phyloP scores from a whole-genome alignment of 148 eudicot species.

The Chenopodium quinoa region DNA sequence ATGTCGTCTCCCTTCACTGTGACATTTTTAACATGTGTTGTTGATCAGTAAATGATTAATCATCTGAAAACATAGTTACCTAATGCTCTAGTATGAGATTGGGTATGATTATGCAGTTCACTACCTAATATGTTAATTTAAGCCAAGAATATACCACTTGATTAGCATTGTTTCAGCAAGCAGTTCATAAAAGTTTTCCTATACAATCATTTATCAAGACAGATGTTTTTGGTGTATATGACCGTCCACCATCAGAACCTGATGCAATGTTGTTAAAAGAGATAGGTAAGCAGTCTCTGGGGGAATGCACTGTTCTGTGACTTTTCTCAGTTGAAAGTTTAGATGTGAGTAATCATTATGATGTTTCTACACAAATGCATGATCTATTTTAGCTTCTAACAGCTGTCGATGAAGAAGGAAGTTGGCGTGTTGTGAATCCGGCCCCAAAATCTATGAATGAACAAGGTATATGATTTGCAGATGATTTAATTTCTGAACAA shows the following conservation, averaged over 20 bases:
- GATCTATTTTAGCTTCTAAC: conserved; percentile 28
- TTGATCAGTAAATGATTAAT: too few species aligned
- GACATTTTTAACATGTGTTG: neutral
- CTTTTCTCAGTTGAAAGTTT: neutral
- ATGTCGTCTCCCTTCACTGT: neutral
- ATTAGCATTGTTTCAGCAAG: neutral
- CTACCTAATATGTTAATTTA: too few species aligned
- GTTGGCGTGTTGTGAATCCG: conserved; percentile 77
- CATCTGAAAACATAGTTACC: too few species aligned
- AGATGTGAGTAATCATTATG: neutral
- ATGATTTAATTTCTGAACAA: neutral
- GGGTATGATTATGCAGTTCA: too few species aligned
- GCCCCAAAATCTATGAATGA: conserved; percentile 41
- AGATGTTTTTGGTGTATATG: conserved; percentile 94
- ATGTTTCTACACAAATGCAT: neutral
- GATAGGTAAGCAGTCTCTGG: conserved; percentile 53
- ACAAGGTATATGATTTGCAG: conserved; percentile 41
- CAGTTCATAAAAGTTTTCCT: conserved; percentile 35
- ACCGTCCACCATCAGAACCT: conserved; percentile 89
- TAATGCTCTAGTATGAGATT: too few species aligned
- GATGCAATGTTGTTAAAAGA: conserved; percentile 73
- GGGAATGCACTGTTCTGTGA: too few species aligned
- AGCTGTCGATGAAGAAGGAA: conserved; percentile 89
- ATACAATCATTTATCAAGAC: conserved; percentile 52
- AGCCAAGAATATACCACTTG: too few species aligned